Base-by-base conservation (phyloP, 148 eudicot genomes). In the Beta vulgaris region DNA sequence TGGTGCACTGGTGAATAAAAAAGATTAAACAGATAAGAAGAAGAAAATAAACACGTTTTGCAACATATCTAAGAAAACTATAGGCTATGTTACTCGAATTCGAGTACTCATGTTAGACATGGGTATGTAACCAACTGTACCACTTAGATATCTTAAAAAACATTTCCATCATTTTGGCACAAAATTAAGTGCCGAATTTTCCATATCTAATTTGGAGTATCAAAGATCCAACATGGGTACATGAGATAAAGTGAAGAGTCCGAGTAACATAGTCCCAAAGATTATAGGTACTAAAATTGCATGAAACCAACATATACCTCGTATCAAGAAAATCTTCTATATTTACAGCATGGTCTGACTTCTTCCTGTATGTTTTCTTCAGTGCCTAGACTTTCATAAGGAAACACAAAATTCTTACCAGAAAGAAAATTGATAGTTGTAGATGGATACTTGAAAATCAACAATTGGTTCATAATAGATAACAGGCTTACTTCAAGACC, bases 261-360 rank as follows among this genome's bases (percentile, higher is more conserved):
- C n/a, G n/a, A n/a, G n/a, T n/a, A n/a, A n/a, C n/a, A n/a, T n/a
- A n/a, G n/a, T n/a, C n/a, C n/a, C n/a, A n/a, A n/a, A n/a, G n/a
- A n/a, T n/a, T n/a, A n/a, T n/a, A 19, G 25, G 25, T 7, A 28
- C 4, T 46, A 2, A 23, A 25, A 62, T 55, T 73, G 73, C 19
- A 67, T 43, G 68, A 62, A 60, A 58, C 28, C 61, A 63, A 55
- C 28, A 59, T 57, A 53, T 66, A 87, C 90, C 90, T 87, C 54
- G 85, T 35, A 37, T 82, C 79, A 72, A 85, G 66, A 76, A 83
- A 85, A 14, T 83, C 88, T 77, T 82, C 87, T 76, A 87, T 73
- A 77, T 87, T 85, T 72, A 87, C 85, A 83, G 85, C 88, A 76
- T 87, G 90, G 25, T 85, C 88, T 66, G 85, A 77, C 87, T 83